phyloP scores from a whole-genome alignment of 2,329 filamentous ascomycete genomes.

The Endocalyx cinctus region DNA sequence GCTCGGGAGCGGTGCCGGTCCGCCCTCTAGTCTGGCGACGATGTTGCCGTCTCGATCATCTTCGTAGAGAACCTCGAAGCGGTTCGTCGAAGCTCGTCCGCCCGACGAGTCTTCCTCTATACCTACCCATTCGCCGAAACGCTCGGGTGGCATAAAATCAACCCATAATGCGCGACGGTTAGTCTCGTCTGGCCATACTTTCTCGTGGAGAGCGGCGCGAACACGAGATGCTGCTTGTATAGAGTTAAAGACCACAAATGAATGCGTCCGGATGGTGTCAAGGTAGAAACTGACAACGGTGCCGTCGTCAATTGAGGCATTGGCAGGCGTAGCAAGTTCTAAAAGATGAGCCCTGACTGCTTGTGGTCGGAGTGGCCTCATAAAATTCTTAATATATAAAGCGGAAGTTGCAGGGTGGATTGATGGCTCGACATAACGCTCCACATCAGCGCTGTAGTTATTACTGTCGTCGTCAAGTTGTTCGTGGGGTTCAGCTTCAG shows the following conservation, averaged over 20 bases:
- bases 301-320: constrained; percentile 44
- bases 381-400: constrained; percentile 85
- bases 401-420: constrained; percentile 69
- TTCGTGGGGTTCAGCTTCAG: constrained; percentile 15
- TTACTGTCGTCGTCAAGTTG: constrained; percentile 12
- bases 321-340: constrained; percentile 59
- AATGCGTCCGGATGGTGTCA: constrained; percentile 83
- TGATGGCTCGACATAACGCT: constrained; percentile 46
- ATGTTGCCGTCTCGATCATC: constrained; percentile 49
- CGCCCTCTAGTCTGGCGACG: constrained; percentile 45
- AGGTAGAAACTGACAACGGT: constrained; percentile 69
- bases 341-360: constrained; percentile 65
- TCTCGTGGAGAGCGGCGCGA: constrained; percentile 69
- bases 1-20: constrained; percentile 16
- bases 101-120: constrained; percentile 52
- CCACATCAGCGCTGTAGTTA: constrained; percentile 15
- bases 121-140: constrained; percentile 69
- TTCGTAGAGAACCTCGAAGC: constrained; percentile 74
- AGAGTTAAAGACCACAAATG: constrained; percentile 69
- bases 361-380: constrained; percentile 73
- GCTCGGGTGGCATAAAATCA: constrained; percentile 80
- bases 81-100: constrained; percentile 35
- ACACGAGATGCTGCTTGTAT: constrained; percentile 70
- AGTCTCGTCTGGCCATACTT: constrained; percentile 82
- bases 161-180: constrained; percentile 80